phyloP scores from a whole-genome alignment of 2,329 filamentous ascomycete genomes.

The Trichoderma hamatum region DNA sequence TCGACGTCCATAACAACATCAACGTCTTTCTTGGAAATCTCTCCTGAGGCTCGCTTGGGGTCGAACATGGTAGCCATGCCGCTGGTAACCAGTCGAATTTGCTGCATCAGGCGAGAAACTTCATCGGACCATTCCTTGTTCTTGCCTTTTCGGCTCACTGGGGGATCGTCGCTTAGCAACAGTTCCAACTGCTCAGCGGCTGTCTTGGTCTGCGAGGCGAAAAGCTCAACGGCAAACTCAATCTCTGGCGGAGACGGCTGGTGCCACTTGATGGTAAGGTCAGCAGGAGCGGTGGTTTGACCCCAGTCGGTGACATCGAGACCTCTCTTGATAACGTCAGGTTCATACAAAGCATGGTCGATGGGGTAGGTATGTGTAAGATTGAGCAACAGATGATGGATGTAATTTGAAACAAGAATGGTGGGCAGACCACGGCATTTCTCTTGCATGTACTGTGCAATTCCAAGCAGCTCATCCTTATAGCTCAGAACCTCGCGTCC shows the following conservation, averaged over 20 bases:
- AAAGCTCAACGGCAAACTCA: slow-evolving; percentile 85
- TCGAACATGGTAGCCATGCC: slow-evolving; percentile 91
- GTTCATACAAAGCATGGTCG: slow-evolving; percentile 86
- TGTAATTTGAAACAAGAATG: slow-evolving; percentile 95
- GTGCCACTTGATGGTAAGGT: slow-evolving; percentile 90
- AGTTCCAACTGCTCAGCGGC: slow-evolving; percentile 75
- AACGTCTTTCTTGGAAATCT: slow-evolving; percentile 49
- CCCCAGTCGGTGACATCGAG: slow-evolving; percentile 84
- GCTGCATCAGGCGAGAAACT: slow-evolving; percentile 83
- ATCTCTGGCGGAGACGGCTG: slow-evolving; percentile 78
- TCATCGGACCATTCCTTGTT: slow-evolving; percentile 99
- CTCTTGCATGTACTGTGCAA: slow-evolving; percentile 94
- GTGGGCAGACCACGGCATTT: slow-evolving; percentile 92
- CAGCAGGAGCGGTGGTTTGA: slow-evolving; percentile 69
- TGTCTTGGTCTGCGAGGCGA: slow-evolving; percentile 77
- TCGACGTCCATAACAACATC: slow-evolving; percentile 43
- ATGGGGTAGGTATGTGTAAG: slow-evolving; percentile 92
- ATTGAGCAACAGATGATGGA: slow-evolving; percentile 93
- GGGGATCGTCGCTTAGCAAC: slow-evolving; percentile 79
- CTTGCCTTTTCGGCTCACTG: slow-evolving; percentile 87
- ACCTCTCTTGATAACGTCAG: slow-evolving; percentile 69
- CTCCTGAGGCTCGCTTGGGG: slow-evolving; percentile 66
- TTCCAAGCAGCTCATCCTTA: slow-evolving; percentile 84
- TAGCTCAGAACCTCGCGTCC: slow-evolving; percentile 87
- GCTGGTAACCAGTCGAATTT: slow-evolving; percentile 85